Conservation (phyloP, 2,329 filamentous ascomycete species). For the Chaetomium sp. region DNA sequence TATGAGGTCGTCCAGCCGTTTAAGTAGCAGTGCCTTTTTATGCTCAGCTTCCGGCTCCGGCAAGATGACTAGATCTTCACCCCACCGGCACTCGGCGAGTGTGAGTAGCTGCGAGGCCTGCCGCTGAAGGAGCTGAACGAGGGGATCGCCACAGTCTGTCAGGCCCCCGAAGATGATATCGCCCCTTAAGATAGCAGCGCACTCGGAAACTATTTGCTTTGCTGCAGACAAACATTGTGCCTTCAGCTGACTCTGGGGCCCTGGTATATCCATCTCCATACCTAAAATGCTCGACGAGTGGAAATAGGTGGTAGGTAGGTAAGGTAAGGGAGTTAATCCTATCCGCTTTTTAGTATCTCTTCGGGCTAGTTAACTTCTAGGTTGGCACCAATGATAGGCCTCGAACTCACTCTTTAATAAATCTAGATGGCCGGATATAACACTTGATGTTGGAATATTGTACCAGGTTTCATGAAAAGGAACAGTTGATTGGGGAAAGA, state of each 20-base stretch:
- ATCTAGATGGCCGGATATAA: not conserved
- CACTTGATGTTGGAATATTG: not conserved
- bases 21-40: conserved; percentile 38
- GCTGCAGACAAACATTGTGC: conserved; percentile 26
- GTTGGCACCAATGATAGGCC: not conserved
- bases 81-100: conserved; percentile 20
- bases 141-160: conserved; percentile 30
- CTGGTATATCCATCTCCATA: conserved; percentile 1
- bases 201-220: conserved; percentile 29
- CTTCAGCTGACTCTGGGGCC: conserved; percentile 4
- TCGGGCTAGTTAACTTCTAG: not conserved
- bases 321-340: too few species aligned
- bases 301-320: too few species aligned
- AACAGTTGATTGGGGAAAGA: not conserved
- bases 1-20: conserved; percentile 58
- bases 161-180: conserved; percentile 8
- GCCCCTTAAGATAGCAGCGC: conserved; percentile 8
- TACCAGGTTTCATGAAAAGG: too few species aligned
- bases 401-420: not conserved
- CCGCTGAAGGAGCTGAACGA: conserved; percentile 31
- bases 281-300: not conserved
- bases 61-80: not conserved
- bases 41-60: not conserved
- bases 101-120: conserved; percentile 28
- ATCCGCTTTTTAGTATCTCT: not conserved